Evolutionary conservation across 768 basidiomycete species (phyloP), one percentile per base, ranked within the genome.

Genomic region (Termitomyces sp.): DNA sequence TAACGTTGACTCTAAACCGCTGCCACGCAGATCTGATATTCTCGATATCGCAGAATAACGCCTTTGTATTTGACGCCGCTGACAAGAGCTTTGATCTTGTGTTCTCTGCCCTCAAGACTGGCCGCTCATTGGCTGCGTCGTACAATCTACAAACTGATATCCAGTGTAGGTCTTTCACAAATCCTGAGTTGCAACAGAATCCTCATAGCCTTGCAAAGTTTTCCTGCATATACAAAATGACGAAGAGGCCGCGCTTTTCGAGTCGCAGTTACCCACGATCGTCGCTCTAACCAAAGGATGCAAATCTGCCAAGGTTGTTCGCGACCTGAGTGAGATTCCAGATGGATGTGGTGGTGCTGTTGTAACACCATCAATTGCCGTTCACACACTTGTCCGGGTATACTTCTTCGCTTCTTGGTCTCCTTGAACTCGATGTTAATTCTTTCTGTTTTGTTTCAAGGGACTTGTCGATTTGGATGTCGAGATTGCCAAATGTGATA

Each of bases 121-220:
- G 89, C 9, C 87, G 96, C 32, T 95, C 92, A 4, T 77, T 97
- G 41, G 88, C 94, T 18, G 92, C 92, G 3, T 88, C 89, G 5
- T 98, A 97, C 73, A 93, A 89, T 71, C 73, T 99, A 44, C 93
- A 91, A 68, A 85, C 74, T 44, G 88, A 94, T 65, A 87, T 95
- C 20, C 91, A 94, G 70, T 76, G 92, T 92, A 65, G 28, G 84
- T 72, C 5, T 7, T 36, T 28, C 10, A 33, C 23, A 50, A 16
- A 41, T 33, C n/a, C 3, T 52, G 6, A 56, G 44, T 40, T 55
- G 10, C 43, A n/a, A 41, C 50, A 54, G 26, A 52, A 38, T 40
- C n/a, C 47, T 60, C 20, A 57, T 54, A 44, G 62, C 60, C 16
- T 33, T 51, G 14, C 59, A 6, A 61, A 95, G 94, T 94, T 64